Evolutionary conservation across 768 basidiomycete genomes (phyloP), one percentile per base, ranked within the genome.

Genomic region (Sutorius australiensis): DNA sequence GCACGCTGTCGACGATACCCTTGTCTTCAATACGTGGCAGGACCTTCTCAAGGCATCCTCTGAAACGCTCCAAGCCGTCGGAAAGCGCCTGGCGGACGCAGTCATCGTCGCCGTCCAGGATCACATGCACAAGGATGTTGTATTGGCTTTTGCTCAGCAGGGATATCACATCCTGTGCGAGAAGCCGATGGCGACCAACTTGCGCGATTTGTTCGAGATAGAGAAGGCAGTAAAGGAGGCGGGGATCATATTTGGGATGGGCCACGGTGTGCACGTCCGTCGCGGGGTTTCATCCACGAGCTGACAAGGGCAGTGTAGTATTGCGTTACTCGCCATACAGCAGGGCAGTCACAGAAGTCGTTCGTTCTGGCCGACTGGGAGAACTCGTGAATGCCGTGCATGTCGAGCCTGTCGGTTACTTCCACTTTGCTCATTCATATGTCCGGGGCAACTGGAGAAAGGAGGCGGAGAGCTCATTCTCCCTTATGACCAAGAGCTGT

Each of bases 101-200:
- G 82, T 93, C 14, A 61, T 93, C 50, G 77, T 95, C 57, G 78
- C 88, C 6, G 88, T 93, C 1, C 89, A 91, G 57, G 92, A 95
- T 62, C 72, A 77, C 36, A 78, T 90, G 79, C 92, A 95, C 62
- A 73, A 77, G 24, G 84, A 89, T 54, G 84, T 91, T 7, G 80
- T 87, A 0, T 64, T 80, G 9, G 88, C 85, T 0, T 92, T 92
- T 71, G 84, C 85, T 0, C 77, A 75, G 38, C 89, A 90, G 62
- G 89, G 90, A 1, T 94, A 94, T 63, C 85, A 92, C 60, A 89
- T 95, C 51, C 76, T 95, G 19, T 94, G 92, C 68, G 92, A 95
- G 77, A 95, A 95, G 66, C 92, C 92, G 0, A 90, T 95, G 87
- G 89, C 91, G 1, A 92, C 88, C 5, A 80, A 67, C 48, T 61